A percentile compares a stretch with the other conserved stretches of the same genome.
phyloP scores from a whole-genome alignment of 2,329 filamentous ascomycete species.

The Diaporthe eres region DNA sequence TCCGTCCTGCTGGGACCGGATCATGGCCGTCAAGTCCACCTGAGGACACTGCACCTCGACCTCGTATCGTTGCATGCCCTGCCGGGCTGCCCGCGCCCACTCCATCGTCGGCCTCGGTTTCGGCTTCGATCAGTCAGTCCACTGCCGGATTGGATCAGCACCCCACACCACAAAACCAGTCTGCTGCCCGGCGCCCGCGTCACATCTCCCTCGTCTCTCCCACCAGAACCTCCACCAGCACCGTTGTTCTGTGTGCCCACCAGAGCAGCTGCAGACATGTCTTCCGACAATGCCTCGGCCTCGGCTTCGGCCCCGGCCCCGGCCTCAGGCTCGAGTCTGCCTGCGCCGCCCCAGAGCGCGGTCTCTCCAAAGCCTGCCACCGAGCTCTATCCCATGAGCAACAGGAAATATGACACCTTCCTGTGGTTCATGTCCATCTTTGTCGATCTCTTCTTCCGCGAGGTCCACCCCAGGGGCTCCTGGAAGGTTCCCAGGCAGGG shows the following conservation, averaged over 20 bases:
- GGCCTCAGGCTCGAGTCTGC: constrained; percentile 34
- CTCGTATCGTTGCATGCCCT: not conserved
- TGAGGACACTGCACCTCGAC: not conserved
- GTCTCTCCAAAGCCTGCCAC: constrained; percentile 54
- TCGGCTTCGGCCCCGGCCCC: constrained; percentile 6
- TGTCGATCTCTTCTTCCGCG: constrained; percentile 97
- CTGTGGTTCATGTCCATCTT: constrained; percentile 85
- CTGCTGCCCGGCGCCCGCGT: not conserved
- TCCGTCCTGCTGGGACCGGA: not conserved
- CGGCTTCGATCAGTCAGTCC: not conserved
- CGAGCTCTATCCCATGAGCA: constrained; percentile 78
- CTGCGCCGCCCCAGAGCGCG: constrained; percentile 45
- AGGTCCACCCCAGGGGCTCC: constrained; percentile 93
- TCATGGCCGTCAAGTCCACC: constrained; percentile 10
- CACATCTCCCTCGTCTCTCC: constrained; percentile 2
- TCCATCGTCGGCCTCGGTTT: constrained; percentile 9
- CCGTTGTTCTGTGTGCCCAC: not conserved
- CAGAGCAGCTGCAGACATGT: constrained; percentile 34
- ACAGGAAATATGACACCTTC: constrained; percentile 83
- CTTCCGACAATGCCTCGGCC: constrained; percentile 31
- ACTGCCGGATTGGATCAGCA: constrained; percentile 10
- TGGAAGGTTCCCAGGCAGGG: constrained; percentile 94
- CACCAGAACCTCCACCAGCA: constrained; percentile 33
- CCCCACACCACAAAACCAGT: constrained; percentile 16
- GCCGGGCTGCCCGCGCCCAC: constrained; percentile 1